Percentiles rank a stretch among this genome's conserved stretches.
Evolutionary conservation across 768 basidiomycete species (phyloP).

Genomic region (Podaxis sp.): DNA sequence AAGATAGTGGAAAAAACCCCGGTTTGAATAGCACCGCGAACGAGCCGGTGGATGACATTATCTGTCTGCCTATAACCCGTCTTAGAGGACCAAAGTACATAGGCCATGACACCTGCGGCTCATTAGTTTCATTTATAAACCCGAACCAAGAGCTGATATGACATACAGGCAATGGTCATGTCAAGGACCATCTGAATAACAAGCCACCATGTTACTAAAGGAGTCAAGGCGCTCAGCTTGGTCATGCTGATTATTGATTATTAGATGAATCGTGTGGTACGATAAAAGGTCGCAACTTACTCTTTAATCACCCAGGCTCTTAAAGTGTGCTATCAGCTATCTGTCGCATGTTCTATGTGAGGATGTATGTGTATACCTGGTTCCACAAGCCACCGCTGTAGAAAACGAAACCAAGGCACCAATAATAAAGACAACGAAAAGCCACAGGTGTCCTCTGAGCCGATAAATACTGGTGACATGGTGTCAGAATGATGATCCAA

Average conservation of each 20-base stretch:
- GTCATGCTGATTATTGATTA: neutral
- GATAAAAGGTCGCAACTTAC: neutral
- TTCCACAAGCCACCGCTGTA: constrained; percentile 14
- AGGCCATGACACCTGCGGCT: constrained; percentile 23
- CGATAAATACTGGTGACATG: constrained; percentile 15
- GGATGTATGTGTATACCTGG: constrained; percentile 2
- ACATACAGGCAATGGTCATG: neutral
- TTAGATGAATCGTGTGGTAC: neutral
- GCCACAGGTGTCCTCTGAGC: constrained; percentile 22
- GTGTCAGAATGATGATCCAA: neutral
- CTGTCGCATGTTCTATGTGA: neutral
- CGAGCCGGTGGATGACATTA: constrained; percentile 49
- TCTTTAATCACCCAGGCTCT: constrained; percentile 14
- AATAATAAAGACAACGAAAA: constrained; percentile 15
- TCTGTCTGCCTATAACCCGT: constrained; percentile 54
- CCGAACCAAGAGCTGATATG: neutral
- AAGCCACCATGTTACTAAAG: constrained; percentile 14
- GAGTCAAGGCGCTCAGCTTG: constrained; percentile 5
- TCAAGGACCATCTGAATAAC: constrained; percentile 13
- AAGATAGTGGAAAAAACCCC: constrained; percentile 51
- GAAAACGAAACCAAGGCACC: constrained; percentile 12
- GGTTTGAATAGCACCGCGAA: constrained; percentile 54
- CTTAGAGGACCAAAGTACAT: constrained; percentile 38
- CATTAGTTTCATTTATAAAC: neutral
- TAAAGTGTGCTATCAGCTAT: neutral